Evolutionary conservation across 2,329 filamentous ascomycete species (phyloP), one percentile per base, ranked within the genome.

Genomic region (Aphanocladium album): DNA sequence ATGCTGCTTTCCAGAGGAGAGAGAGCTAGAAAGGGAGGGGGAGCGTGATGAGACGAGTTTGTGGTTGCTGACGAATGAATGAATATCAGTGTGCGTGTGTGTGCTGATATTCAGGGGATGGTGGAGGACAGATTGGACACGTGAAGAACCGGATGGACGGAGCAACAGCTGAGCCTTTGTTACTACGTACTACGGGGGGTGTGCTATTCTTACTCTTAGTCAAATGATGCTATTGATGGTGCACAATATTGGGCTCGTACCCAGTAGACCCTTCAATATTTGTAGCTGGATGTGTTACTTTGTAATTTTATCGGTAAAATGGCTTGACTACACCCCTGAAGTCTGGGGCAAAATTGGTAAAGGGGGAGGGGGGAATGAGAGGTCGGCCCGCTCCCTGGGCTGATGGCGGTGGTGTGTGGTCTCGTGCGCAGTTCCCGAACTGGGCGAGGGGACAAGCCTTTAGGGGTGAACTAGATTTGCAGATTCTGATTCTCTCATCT

Each of bases 361-460:
- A 12, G 17, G 17, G 23, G 39, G 25, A 45, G n/a, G 33, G 19
- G n/a, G 51, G 35, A 52, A 52, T 30, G 17, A 2, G 16, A n/a
- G 41, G 41, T 16, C 23, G 30, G 37, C 43, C 43, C 54, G 45
- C 45, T 50, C 21, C 17, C 45, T 57, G 45, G 55, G 54, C 54
- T 47, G 25, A 46, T 41, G 51, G 37, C 9, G 17, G 4, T 19
- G 19, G 46, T 12, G 3, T 19, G 47, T 19, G 56, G 56, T 59
- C 56, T 59, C 56, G 56, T 59, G 56, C 46, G 37, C 47, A 51
- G n/a, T 59, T 59, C 35, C 56, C 56, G 14, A 52, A 59, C 46
- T 47, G 27, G 27, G 27, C 11, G 21, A 53, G 43, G 41, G 27
- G 37, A 12, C 6, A n/a, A n/a, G 39, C 16, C 19, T 7, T 46